Evolutionary conservation across 768 basidiomycete genomes (phyloP), one percentile per base, ranked within the genome.

Genomic region (Dacryopinax spathularia): DNA sequence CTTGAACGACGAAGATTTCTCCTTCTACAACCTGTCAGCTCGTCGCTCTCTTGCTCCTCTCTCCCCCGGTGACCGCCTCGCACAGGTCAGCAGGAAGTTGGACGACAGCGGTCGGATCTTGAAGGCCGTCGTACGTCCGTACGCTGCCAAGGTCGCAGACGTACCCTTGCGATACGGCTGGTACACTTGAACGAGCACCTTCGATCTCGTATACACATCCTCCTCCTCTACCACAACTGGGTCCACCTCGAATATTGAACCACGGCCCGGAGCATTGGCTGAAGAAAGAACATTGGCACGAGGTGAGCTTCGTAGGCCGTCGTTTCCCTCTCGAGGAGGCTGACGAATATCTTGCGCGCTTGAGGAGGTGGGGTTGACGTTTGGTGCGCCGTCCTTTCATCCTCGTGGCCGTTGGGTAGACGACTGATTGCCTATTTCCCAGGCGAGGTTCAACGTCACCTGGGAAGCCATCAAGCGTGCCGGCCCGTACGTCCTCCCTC

Each of bases 1-100:
- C 71, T 96, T 94, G 94, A 95, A 94, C 68, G 91, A 89, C 62
- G 94, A 98, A 74, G 95, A 93, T 75, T 97, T 98, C 72, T 92
- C 91, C 1, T 96, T 91, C 90, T 97, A 91, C 80, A 69, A 68
- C 69, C 56, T 20, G 64, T 84, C 84, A 69, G 60, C 6, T 22
- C 29, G 15, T 37, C 75, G 77, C 39, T 74, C 73, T 34, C 83
- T 86, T 16, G 84, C 81, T 0, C 75, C 84, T 60, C 86, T 81
- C 0, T 65, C 35, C 37, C 16, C 18, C 60, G n/a, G n/a, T n/a
- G n/a, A n/a, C n/a, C n/a, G n/a, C n/a, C n/a, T n/a, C n/a, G n/a
- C n/a, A n/a, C n/a, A n/a, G n/a, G n/a, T n/a, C n/a, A n/a, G n/a
- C n/a, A n/a, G n/a, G n/a, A n/a, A n/a, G n/a, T n/a, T 93, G 33